A percentile compares a stretch with the other conserved stretches of the same genome.
These are phyloP conservation scores for Paraphaeosphaeria sporulosa DNA, from an alignment of 2,329 filamentous ascomycete genomes.

Conservation along the genomic window DNA sequence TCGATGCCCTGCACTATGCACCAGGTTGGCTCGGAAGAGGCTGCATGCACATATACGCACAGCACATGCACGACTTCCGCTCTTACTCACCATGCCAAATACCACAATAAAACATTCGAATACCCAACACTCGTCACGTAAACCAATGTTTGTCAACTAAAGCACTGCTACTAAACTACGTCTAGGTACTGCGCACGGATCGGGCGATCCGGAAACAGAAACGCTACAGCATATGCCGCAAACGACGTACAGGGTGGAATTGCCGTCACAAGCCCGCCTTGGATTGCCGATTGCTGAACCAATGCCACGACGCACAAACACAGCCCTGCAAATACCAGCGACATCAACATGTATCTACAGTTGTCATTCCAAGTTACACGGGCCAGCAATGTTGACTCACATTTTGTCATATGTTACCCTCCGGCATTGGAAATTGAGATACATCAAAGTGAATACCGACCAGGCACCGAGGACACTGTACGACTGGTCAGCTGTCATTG, in stretches of 20 bases:
- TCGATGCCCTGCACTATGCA: neutral
- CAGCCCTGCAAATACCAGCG: conserved; percentile 16
- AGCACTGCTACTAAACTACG: neutral
- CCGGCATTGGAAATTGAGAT: conserved; percentile 21
- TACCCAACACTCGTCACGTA: neutral
- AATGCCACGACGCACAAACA: conserved; percentile 27
- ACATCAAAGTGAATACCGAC: conserved; percentile 19
- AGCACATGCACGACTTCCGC: neutral
- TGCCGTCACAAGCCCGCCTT: conserved; percentile 24
- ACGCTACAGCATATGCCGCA: conserved; percentile 26
- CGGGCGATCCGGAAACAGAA: conserved; percentile 24
- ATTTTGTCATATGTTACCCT: conserved; percentile 19
- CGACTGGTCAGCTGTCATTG: neutral
- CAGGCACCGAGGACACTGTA: conserved; percentile 24
- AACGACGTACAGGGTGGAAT: conserved; percentile 31
- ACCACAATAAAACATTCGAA: neutral
- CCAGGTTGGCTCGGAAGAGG: neutral
- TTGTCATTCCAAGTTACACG: neutral
- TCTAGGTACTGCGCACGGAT: neutral
- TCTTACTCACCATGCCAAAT: neutral
- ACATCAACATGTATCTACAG: conserved; percentile 24
- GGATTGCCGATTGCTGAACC: conserved; percentile 26
- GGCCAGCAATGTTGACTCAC: conserved; percentile 15
- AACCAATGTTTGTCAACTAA: neutral
- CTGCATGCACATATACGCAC: neutral